A percentile compares a stretch with the other conserved stretches of the same genome.
Conservation (phyloP, 345 rosid species). For the Crucihimalaya himalaica region DNA sequence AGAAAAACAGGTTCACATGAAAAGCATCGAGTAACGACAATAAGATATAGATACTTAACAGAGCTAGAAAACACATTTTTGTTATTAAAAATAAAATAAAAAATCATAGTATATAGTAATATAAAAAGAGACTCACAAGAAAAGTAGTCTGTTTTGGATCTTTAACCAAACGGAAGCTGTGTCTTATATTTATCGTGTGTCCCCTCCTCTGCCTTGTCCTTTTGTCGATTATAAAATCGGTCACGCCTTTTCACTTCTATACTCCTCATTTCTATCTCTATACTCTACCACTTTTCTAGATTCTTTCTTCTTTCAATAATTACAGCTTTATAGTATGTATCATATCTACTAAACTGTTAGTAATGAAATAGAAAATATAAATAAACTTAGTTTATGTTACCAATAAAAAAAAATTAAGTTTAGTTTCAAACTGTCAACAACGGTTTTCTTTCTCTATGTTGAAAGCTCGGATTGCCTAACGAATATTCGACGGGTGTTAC, state of each 20-base stretch:
- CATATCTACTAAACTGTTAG: too few species aligned
- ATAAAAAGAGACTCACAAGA: constrained; percentile 22
- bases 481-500: constrained; percentile 25
- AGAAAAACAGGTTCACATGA: constrained; percentile 33
- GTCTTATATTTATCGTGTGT: constrained; percentile 18
- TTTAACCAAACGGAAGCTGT: constrained; percentile 39
- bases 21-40: constrained; percentile 29
- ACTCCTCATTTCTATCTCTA: constrained; percentile 11
- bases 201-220: not conserved
- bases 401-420: too few species aligned
- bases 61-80: not conserved
- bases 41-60: not conserved
- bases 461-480: not conserved
- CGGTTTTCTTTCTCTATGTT: too few species aligned
- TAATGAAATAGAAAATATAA: too few species aligned
- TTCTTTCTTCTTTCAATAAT: not conserved
- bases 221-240: constrained; percentile 30
- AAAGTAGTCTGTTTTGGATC: constrained; percentile 26
- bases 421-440: too few species aligned
- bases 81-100: not conserved
- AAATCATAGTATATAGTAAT: not conserved
- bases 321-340: too few species aligned
- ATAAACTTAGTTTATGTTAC: too few species aligned
- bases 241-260: constrained; percentile 33
- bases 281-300: not conserved